A percentile compares a stretch with the other conserved stretches of the same genome.
Evolutionary conservation across 768 basidiomycete genomes (phyloP).

Genomic region (Pholiota molesta): DNA sequence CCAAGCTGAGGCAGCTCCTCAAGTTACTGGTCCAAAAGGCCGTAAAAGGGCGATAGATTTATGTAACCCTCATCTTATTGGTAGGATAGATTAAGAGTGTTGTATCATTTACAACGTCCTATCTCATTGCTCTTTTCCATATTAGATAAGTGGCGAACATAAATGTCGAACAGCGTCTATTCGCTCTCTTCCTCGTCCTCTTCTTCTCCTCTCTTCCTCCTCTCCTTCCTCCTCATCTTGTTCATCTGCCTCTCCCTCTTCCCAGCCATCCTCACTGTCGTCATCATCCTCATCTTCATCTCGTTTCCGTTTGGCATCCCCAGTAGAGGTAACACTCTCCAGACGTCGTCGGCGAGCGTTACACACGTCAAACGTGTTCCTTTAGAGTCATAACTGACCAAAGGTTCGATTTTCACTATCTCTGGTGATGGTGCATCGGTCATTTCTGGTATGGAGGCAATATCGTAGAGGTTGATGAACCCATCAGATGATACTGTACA

Average conservation of each 20-base stretch:
- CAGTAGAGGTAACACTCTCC: conserved; percentile 10
- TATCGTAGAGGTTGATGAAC: conserved; percentile 75
- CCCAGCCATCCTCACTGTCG: conserved; percentile 26
- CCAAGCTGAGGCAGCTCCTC: conserved; percentile 21
- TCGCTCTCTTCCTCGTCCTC: conserved; percentile 28
- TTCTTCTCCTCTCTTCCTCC: conserved; percentile 31
- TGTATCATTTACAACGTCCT: neutral
- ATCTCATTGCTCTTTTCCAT: neutral
- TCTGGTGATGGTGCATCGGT: conserved; percentile 3
- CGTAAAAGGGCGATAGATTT: conserved; percentile 79
- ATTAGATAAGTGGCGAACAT: no score
- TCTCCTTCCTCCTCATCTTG: conserved; percentile 30
- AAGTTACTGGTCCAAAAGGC: conserved; percentile 35
- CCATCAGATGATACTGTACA: conserved; percentile 92
- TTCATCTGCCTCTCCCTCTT: conserved; percentile 31
- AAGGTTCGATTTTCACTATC: conserved; percentile 48
- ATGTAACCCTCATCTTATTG: conserved; percentile 44
- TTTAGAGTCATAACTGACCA: conserved; percentile 79
- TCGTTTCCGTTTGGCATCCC: conserved; percentile 27
- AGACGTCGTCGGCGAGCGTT: conserved; percentile 36
- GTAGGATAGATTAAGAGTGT: neutral
- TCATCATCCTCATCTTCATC: conserved; percentile 29
- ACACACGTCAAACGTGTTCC: conserved; percentile 83
- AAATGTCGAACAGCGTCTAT: neutral
- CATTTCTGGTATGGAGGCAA: conserved; percentile 48